These are phyloP conservation scores for Elsinoe fawcettii DNA, from an alignment of 2,329 filamentous ascomycete genomes.

Conservation along the genomic window DNA sequence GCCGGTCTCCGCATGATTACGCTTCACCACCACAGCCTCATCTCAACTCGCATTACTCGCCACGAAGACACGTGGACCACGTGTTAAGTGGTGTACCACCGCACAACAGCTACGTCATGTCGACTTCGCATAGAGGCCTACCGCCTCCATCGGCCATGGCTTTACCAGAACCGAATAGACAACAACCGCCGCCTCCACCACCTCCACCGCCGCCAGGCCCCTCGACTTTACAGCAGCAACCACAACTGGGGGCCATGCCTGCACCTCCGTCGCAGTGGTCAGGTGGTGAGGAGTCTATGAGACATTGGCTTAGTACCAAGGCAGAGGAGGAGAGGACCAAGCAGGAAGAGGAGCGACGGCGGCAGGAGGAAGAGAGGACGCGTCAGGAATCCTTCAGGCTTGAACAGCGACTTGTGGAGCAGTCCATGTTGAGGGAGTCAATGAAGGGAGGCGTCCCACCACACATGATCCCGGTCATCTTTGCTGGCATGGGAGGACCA, in stretches of 20 bases:
- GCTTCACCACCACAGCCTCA: slow-evolving; percentile 33
- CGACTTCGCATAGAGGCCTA: slow-evolving; percentile 45
- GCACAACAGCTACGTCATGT: slow-evolving; percentile 39
- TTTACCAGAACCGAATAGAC: slow-evolving; percentile 38
- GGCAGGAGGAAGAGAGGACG: slow-evolving; percentile 48
- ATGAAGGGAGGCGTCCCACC: slow-evolving; percentile 46
- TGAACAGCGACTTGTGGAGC: slow-evolving; percentile 46
- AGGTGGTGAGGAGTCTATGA: slow-evolving; percentile 45
- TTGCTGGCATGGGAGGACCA: slow-evolving; percentile 44
- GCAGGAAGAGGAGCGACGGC: slow-evolving; percentile 48
- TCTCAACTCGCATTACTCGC: slow-evolving; percentile 34
- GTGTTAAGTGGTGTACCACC: slow-evolving; percentile 35
- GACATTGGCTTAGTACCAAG: slow-evolving; percentile 44
- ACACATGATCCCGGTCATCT: slow-evolving; percentile 46
- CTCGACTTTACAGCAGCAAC: slow-evolving; percentile 28
- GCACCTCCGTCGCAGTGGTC: slow-evolving; percentile 42
- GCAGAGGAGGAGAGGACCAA: slow-evolving; percentile 46
- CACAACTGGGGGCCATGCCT: slow-evolving; percentile 32
- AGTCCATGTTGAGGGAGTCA: slow-evolving; percentile 46
- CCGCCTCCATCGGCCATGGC: slow-evolving; percentile 48
- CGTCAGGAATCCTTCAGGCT: slow-evolving; percentile 43
- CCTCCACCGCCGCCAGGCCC: slow-evolving; percentile 25
- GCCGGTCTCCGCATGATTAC: slow-evolving; percentile 43
- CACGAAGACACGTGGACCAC: slow-evolving; percentile 34
- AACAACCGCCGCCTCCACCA: slow-evolving; percentile 25